These are phyloP conservation scores for Magnaporthales sp. DNA, from an alignment of 2,329 filamentous ascomycete genomes.

Conservation along the genomic window DNA sequence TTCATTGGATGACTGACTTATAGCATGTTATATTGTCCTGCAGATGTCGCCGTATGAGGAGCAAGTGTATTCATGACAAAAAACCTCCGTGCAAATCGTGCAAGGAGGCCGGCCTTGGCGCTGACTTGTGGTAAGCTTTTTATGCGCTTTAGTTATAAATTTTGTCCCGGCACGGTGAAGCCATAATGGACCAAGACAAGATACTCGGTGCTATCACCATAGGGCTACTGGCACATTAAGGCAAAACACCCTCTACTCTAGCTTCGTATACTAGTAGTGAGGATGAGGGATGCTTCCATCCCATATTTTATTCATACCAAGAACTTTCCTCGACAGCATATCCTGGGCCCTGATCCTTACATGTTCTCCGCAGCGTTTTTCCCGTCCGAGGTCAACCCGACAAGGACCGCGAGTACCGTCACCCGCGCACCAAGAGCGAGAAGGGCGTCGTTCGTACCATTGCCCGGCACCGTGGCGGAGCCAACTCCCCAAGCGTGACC, in stretches of 20 bases:
- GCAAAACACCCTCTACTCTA: not conserved
- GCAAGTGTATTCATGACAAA: conserved; percentile 15
- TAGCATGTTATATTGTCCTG: not conserved
- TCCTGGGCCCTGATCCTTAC: not conserved
- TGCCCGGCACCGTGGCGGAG: conserved; percentile 7
- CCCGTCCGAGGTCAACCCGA: conserved; percentile 44
- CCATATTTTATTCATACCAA: not conserved
- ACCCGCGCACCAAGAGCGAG: conserved; percentile 41
- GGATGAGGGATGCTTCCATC: not conserved
- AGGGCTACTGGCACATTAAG: not conserved
- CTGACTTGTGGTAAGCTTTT: conserved; percentile 38
- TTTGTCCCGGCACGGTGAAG: not conserved
- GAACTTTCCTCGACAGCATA: not conserved
- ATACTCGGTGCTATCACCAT: not conserved
- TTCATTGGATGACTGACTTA: not conserved
- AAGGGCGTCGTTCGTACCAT: conserved; percentile 41
- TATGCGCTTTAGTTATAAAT: not conserved
- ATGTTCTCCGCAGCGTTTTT: conserved; percentile 31
- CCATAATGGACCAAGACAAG: not conserved
- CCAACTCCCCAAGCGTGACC: conserved; percentile 9
- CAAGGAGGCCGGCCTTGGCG: conserved; percentile 35
- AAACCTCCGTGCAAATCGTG: conserved; percentile 37
- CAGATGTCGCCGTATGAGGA: conserved; percentile 16
- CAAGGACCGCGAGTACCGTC: conserved; percentile 45
- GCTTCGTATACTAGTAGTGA: not conserved